Evolutionary conservation across 2,329 filamentous ascomycete species (phyloP).

Genomic region (Penicillium sp.): DNA sequence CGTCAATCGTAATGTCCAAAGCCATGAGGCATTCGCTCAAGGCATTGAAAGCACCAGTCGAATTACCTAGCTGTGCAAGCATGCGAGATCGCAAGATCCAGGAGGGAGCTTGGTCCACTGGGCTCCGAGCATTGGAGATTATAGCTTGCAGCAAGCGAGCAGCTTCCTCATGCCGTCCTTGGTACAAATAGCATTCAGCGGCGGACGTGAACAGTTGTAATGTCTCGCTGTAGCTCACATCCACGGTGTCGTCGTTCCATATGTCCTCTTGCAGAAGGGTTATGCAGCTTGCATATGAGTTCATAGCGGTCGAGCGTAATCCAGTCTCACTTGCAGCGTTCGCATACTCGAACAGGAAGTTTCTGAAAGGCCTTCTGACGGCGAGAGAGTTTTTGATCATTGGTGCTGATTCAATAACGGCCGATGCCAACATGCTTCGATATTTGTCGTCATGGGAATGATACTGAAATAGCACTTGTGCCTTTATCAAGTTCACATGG

Average conservation of each 20-base stretch:
- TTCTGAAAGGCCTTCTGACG: neutral
- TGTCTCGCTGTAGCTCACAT: neutral
- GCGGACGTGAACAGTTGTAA: neutral
- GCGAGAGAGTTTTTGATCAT: neutral
- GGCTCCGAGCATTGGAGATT: slow-evolving; percentile 1
- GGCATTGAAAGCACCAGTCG: slow-evolving; percentile 5
- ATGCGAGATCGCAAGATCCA: slow-evolving; percentile 6
- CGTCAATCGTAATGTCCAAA: neutral
- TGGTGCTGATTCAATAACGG: slow-evolving; percentile 1
- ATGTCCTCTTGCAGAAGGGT: neutral
- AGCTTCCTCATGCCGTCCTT: neutral
- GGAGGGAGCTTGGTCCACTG: slow-evolving; percentile 1
- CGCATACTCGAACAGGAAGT: neutral
- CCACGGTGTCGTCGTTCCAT: neutral
- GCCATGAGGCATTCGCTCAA: slow-evolving; percentile 1
- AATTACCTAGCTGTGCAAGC: slow-evolving; percentile 5
- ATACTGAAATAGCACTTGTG: slow-evolving; percentile 1
- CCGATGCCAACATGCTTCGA: neutral
- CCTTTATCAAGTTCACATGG: slow-evolving; percentile 1
- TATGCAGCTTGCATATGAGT: neutral
- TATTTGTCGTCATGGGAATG: slow-evolving; percentile 3
- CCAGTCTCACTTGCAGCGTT: slow-evolving; percentile 1
- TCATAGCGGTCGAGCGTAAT: slow-evolving; percentile 2
- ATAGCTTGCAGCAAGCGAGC: neutral
- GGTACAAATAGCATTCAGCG: neutral